Conservation (phyloP, 2,329 filamentous ascomycete genomes). For the Colletotrichum orbiculare region DNA sequence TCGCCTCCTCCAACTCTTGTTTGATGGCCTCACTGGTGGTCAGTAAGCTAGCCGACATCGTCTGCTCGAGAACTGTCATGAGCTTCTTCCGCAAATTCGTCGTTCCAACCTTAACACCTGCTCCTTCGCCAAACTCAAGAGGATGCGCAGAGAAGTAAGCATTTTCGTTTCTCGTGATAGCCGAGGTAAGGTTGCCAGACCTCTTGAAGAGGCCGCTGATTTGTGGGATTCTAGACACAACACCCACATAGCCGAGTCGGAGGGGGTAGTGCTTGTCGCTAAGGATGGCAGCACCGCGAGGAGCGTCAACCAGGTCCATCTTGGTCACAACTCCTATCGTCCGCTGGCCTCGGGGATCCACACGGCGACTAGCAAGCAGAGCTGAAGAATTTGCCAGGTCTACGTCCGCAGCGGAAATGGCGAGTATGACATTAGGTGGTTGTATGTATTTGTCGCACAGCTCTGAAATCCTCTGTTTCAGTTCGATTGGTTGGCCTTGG, state of each 20-base stretch:
- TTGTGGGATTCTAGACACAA: constrained; percentile 84
- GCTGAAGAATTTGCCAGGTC: constrained; percentile 97
- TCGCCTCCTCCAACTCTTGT: constrained; percentile 95
- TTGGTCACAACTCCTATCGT: constrained; percentile 99
- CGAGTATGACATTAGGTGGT: constrained; percentile 93
- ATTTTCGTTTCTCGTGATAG: constrained; percentile 89
- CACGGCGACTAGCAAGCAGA: constrained; percentile 86
- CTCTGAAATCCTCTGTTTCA: constrained; percentile 96
- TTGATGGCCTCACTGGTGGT: constrained; percentile 91
- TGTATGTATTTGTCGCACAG: constrained; percentile 99
- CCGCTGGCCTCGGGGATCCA: constrained; percentile 92
- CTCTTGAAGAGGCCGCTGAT: constrained; percentile 83
- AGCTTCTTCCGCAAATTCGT: constrained; percentile 91
- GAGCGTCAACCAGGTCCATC: constrained; percentile 94
- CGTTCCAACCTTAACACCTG: constrained; percentile 83
- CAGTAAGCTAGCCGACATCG: constrained; percentile 93
- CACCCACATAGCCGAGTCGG: constrained; percentile 94
- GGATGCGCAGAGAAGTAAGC: constrained; percentile 88
- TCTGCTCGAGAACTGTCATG: constrained; percentile 96
- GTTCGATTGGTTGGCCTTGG: constrained; percentile 86
- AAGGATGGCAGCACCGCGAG: constrained; percentile 81
- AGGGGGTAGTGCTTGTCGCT: constrained; percentile 93
- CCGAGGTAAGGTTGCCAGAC: constrained; percentile 79
- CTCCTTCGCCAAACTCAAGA: constrained; percentile 78
- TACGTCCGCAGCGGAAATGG: constrained; percentile 97